Conservation (phyloP, 2,329 filamentous ascomycete genomes). For the Trichoderma sp. region DNA sequence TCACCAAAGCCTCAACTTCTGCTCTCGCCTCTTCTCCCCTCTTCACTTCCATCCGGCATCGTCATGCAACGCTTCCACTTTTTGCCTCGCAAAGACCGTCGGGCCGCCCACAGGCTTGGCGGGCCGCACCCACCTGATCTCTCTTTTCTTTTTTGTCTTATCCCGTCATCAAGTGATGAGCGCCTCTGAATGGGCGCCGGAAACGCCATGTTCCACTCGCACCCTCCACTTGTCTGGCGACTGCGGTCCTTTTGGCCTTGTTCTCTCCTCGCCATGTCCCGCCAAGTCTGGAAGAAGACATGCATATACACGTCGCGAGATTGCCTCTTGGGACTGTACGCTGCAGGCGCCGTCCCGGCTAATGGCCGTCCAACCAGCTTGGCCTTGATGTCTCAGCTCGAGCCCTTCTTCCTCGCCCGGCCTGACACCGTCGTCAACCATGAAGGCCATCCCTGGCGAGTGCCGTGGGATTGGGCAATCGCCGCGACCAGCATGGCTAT, state of each 20-base stretch:
- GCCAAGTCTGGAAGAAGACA: not conserved
- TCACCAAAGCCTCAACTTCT: not conserved
- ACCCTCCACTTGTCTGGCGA: constrained; percentile 11
- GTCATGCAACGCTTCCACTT: not conserved
- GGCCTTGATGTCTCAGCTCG: constrained; percentile 24
- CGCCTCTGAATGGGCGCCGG: constrained; percentile 4
- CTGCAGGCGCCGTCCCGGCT: constrained; percentile 12
- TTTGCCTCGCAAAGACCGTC: not conserved
- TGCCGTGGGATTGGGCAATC: constrained; percentile 10
- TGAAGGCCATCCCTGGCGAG: not conserved
- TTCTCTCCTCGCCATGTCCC: not conserved
- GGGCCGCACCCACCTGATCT: not conserved
- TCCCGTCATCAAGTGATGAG: not conserved
- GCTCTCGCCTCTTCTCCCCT: not conserved
- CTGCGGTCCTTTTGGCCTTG: constrained; percentile 5
- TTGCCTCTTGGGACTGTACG: constrained; percentile 1
- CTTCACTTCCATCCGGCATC: not conserved
- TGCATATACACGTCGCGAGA: constrained; percentile 16
- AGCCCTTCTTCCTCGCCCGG: constrained; percentile 21
- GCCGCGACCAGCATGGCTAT: constrained; percentile 5
- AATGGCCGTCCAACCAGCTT: constrained; percentile 19
- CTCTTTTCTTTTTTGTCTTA: constrained; percentile 3
- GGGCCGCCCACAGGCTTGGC: not conserved
- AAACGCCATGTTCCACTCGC: constrained; percentile 16
- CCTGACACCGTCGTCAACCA: not conserved